Evolutionary conservation across 371 early-diverging fungal genomes (phyloP).

Genomic region (Globomyces sp.): DNA sequence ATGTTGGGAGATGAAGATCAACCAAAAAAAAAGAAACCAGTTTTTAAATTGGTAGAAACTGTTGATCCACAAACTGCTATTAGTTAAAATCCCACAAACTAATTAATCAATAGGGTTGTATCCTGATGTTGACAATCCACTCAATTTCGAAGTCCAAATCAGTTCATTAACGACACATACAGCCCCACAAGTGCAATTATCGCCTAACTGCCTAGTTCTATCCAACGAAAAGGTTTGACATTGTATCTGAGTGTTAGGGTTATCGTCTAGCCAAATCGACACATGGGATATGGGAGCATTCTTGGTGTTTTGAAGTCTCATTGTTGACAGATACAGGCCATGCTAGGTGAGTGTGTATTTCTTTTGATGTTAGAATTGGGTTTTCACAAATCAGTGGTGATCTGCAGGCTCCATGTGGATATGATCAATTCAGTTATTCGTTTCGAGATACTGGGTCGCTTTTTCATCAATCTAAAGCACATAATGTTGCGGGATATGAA

Average conservation of each 20-base stretch:
- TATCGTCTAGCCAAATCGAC: conserved; percentile 72
- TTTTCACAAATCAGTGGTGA: conserved; percentile 73
- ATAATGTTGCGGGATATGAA: conserved; percentile 22
- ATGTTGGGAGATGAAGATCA: conserved; percentile 12
- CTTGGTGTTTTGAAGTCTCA: conserved; percentile 67
- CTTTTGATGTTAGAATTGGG: conserved; percentile 53
- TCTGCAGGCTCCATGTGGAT: conserved; percentile 71
- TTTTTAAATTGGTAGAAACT: conserved; percentile 22
- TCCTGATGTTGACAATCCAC: conserved; percentile 65
- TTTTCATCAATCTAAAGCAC: conserved; percentile 52
- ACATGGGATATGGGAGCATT: conserved; percentile 67
- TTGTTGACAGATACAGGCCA: conserved; percentile 37
- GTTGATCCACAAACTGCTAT: conserved; percentile 39
- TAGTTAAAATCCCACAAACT: conserved; percentile 15
- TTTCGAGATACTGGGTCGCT: conserved; percentile 59
- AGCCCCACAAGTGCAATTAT: conserved; percentile 60
- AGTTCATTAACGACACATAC: conserved; percentile 58
- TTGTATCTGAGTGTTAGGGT: conserved; percentile 36
- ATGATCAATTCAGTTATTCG: conserved; percentile 66
- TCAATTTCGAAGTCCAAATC: conserved; percentile 45
- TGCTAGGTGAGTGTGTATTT: conserved; percentile 21
- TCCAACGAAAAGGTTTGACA: conserved; percentile 50
- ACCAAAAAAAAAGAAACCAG: conserved; percentile 17
- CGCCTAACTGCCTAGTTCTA: conserved; percentile 49
- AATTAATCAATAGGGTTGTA: conserved; percentile 42